Percentiles rank a stretch among this genome's conserved stretches.
These are phyloP conservation scores for Stephania cephalantha DNA, from an alignment of 164 flowering plant species.

Conservation along the genomic window DNA sequence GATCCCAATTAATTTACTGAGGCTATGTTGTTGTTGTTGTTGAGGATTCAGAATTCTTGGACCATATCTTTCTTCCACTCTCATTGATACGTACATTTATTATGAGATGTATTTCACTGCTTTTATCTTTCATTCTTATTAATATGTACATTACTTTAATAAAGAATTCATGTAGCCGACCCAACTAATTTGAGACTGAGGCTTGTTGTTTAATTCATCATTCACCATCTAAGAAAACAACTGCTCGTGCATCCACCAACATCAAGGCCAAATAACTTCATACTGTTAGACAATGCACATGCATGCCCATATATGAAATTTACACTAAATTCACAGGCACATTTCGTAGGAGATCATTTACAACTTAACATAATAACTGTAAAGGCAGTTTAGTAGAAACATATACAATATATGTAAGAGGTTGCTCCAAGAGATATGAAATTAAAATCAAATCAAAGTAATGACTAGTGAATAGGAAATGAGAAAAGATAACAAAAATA, in stretches of 20 bases:
- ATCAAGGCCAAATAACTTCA: neutral
- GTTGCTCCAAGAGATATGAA: neutral
- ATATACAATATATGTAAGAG: neutral
- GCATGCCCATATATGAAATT: neutral
- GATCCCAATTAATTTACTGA: too few relatives aligned
- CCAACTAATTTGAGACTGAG: too few relatives aligned
- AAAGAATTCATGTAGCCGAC: too few relatives aligned
- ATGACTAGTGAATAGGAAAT: neutral
- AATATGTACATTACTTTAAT: too few relatives aligned
- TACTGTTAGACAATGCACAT: neutral
- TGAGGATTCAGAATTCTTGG: too few relatives aligned
- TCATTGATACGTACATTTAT: too few relatives aligned
- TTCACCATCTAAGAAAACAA: neutral
- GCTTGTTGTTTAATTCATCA: neutral
- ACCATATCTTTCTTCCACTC: too few relatives aligned
- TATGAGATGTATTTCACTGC: too few relatives aligned
- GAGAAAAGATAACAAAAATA: neutral
- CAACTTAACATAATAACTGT: neutral
- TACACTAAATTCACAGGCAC: neutral
- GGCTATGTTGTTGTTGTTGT: too few relatives aligned
- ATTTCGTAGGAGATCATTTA: neutral
- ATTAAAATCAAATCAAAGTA: neutral
- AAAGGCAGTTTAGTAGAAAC: neutral
- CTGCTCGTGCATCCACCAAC: neutral
- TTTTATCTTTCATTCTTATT: too few relatives aligned